Percentiles rank a stretch among this genome's conserved stretches.
These are phyloP conservation scores for Stagonosporopsis chrysanthemi DNA, from an alignment of 2,329 filamentous ascomycete species.

Conservation along the genomic window DNA sequence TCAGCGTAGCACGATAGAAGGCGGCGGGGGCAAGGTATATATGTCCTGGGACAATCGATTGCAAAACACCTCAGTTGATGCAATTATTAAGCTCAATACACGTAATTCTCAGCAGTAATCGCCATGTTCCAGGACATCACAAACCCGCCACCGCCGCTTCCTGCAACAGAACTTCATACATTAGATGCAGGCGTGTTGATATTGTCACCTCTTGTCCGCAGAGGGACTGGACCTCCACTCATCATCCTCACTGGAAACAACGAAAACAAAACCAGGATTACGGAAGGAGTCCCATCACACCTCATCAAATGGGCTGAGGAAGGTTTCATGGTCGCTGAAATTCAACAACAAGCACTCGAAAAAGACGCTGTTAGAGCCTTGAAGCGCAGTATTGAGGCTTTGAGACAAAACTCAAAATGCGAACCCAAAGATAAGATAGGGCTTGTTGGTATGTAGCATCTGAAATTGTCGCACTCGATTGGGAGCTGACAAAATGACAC, in stretches of 20 bases:
- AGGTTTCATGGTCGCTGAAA: conserved; percentile 55
- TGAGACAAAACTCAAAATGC: conserved; percentile 12
- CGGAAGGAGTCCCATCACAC: conserved; percentile 23
- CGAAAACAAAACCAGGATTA: conserved; percentile 3
- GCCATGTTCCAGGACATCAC: conserved; percentile 13
- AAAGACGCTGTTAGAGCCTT: conserved; percentile 5
- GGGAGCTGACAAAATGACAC: background rate
- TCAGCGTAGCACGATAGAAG: background rate
- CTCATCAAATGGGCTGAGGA: conserved; percentile 72
- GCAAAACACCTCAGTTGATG: background rate
- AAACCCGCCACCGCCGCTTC: conserved; percentile 20
- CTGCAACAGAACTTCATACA: conserved; percentile 3
- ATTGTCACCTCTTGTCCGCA: conserved; percentile 16
- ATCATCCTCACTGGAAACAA: conserved; percentile 17
- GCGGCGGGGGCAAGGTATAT: background rate
- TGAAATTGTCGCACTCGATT: background rate
- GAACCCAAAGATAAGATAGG: conserved; percentile 12
- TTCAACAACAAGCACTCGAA: conserved; percentile 16
- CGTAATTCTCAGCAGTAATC: too few relatives aligned
- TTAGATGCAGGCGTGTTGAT: conserved; percentile 9
- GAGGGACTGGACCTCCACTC: conserved; percentile 19
- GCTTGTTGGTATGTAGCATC: conserved; percentile 5
- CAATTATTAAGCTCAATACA: background rate
- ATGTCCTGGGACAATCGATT: background rate
- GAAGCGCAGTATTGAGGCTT: conserved; percentile 12